Percentiles rank a stretch among this genome's conserved stretches.
phyloP scores from a whole-genome alignment of 345 rosid species.

The Hibiscus trionum region DNA sequence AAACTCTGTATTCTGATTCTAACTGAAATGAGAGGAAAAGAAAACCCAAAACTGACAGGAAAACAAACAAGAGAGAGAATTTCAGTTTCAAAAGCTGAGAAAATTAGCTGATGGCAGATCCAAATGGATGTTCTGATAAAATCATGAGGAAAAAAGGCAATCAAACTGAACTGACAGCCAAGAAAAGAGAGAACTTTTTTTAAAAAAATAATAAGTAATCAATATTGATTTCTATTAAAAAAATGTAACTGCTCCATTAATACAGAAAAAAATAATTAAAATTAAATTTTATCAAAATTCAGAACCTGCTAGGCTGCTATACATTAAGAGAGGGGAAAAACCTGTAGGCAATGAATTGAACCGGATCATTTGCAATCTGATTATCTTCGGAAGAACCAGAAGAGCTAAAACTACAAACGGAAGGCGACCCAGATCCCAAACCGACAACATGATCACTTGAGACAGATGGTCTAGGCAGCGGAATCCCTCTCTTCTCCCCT shows the following conservation, averaged over 20 bases:
- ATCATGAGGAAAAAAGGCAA: not conserved
- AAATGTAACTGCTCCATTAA: not conserved
- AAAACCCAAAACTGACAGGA: not conserved
- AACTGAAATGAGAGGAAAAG: not conserved
- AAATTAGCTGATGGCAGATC: slow-evolving; percentile 10
- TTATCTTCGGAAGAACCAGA: slow-evolving; percentile 80
- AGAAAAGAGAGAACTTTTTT: not conserved
- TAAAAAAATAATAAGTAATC: not conserved
- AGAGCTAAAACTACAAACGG: slow-evolving; percentile 77
- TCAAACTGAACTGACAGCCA: slow-evolving; percentile 19
- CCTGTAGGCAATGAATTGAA: slow-evolving; percentile 47
- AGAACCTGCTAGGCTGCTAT: not conserved
- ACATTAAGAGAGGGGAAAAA: not conserved
- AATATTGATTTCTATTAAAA: not conserved
- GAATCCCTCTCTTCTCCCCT: slow-evolving; percentile 48
- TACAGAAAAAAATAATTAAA: not conserved
- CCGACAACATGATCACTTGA: slow-evolving; percentile 32
- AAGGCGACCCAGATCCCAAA: slow-evolving; percentile 54
- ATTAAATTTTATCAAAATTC: not conserved
- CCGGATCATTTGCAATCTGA: slow-evolving; percentile 25
- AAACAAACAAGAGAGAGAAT: not conserved
- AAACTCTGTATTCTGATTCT: not conserved
- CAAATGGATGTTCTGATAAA: not conserved
- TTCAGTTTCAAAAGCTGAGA: slow-evolving; percentile 13
- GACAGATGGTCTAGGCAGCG: slow-evolving; percentile 63